Evolutionary conservation across 805 yeast genomes (phyloP).

Genomic region (Cyberlindnera meyerae): DNA sequence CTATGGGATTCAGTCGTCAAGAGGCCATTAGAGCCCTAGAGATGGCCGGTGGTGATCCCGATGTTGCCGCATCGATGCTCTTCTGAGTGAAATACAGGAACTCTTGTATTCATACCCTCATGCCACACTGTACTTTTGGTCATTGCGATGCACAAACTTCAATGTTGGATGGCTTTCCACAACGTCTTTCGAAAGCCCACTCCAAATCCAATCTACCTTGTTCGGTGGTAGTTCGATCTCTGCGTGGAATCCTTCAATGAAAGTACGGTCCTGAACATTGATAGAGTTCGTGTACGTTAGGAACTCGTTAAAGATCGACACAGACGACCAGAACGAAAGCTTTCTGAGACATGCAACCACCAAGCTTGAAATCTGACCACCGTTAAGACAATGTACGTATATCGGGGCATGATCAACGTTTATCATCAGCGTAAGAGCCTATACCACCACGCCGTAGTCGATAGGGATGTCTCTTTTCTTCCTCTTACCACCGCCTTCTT

Average conservation of each 20-base stretch:
- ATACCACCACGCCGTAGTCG: constrained; percentile 54
- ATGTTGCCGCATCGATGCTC: constrained; percentile 77
- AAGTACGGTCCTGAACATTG: constrained; percentile 76
- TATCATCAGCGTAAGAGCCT: constrained; percentile 57
- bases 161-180: constrained; percentile 26
- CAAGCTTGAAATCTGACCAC: constrained; percentile 81
- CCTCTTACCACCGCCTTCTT: constrained; percentile 51
- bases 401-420: constrained; percentile 61
- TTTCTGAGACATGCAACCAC: constrained; percentile 84
- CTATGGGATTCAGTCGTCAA: constrained; percentile 64
- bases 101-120: too few species aligned
- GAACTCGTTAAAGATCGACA: constrained; percentile 83
- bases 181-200: constrained; percentile 24
- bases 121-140: constrained; percentile 11
- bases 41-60: constrained; percentile 71
- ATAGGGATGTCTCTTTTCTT: constrained; percentile 83
- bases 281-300: constrained; percentile 70
- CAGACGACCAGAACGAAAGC: constrained; percentile 81
- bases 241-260: constrained; percentile 75
- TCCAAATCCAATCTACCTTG: constrained; percentile 33
- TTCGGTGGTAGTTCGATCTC: constrained; percentile 50
- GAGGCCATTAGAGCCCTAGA: constrained; percentile 64
- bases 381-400: constrained; percentile 83
- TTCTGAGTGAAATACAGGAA: constrained; percentile 45
- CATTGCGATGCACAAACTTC: constrained; percentile 12